Percentiles rank a stretch among this genome's conserved stretches.
These are phyloP conservation scores for Clonostachys byssicola DNA, from an alignment of 2,329 filamentous ascomycete species.

Conservation along the genomic window DNA sequence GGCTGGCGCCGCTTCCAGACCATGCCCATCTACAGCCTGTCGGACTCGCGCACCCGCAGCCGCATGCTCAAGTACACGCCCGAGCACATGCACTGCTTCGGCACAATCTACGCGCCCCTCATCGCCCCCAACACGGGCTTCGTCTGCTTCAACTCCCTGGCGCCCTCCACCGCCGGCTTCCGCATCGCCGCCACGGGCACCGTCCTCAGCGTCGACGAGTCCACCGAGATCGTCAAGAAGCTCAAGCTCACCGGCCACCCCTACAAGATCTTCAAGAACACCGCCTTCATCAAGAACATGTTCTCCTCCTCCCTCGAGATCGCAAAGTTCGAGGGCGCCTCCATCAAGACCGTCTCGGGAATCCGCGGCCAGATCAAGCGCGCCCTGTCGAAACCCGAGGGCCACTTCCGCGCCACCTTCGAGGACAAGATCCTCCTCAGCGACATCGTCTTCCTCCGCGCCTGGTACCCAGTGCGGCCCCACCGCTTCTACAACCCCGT, in stretches of 20 bases:
- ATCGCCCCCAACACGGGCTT: conserved; percentile 96
- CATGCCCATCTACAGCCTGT: conserved; percentile 89
- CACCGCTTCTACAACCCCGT: conserved; percentile 97
- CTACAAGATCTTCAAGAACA: conserved; percentile 99
- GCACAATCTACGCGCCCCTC: conserved; percentile 89
- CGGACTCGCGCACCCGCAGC: conserved; percentile 88
- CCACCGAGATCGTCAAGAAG: conserved; percentile 98
- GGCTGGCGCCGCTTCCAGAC: conserved; percentile 96
- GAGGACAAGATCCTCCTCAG: conserved; percentile 97
- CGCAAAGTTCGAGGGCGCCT: conserved; percentile 95
- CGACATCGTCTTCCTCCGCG: conserved; percentile 92
- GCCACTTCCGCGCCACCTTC: conserved; percentile 93
- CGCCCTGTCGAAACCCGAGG: conserved; percentile 87
- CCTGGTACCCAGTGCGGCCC: conserved; percentile 95
- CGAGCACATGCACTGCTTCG: conserved; percentile 99
- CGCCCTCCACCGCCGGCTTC: conserved; percentile 81
- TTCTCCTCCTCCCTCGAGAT: conserved; percentile 91
- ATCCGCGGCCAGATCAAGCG: conserved; percentile 96
- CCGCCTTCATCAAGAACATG: conserved; percentile 98
- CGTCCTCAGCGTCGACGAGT: conserved; percentile 90
- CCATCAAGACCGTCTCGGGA: conserved; percentile 93
- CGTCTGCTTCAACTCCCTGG: conserved; percentile 87
- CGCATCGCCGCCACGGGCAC: conserved; percentile 92
- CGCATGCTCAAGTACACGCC: conserved; percentile 99
- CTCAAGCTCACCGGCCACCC: conserved; percentile 91